Evolutionary conservation across 345 rosid species (phyloP).

Genomic region (Populus simonii): DNA sequence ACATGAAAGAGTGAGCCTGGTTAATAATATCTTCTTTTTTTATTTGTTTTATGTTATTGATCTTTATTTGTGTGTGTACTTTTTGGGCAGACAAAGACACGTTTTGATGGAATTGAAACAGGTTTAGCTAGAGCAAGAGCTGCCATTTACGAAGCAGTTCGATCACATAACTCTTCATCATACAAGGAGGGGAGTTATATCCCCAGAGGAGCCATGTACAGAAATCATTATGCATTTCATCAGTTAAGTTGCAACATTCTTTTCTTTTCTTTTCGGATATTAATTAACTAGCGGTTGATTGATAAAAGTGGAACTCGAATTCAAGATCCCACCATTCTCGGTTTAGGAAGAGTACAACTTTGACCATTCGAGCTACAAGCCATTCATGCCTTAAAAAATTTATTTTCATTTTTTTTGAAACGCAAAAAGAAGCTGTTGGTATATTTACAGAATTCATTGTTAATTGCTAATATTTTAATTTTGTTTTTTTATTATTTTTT

Average conservation of each 20-base stretch:
- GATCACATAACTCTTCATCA: slow-evolving; percentile 36
- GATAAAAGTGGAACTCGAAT: background rate
- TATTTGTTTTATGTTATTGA: background rate
- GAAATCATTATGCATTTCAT: slow-evolving; percentile 64
- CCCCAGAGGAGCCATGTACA: slow-evolving; percentile 58
- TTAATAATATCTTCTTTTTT: too few relatives aligned
- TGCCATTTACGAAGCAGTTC: slow-evolving; percentile 39
- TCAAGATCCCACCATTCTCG: too few relatives aligned
- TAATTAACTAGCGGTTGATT: background rate
- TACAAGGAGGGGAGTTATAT: slow-evolving; percentile 31
- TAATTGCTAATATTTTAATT: too few relatives aligned
- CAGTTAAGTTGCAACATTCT: slow-evolving; percentile 44
- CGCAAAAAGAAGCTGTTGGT: too few relatives aligned
- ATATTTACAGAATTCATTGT: too few relatives aligned
- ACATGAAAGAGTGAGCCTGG: background rate
- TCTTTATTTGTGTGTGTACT: background rate
- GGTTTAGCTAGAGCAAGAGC: slow-evolving; percentile 32
- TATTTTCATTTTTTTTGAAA: too few relatives aligned
- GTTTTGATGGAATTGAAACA: slow-evolving; percentile 22
- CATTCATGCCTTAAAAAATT: too few relatives aligned
- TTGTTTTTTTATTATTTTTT: too few relatives aligned
- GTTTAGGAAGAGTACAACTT: too few relatives aligned
- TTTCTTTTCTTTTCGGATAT: background rate
- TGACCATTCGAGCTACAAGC: too few relatives aligned
- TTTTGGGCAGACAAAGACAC: slow-evolving; percentile 4